Evolutionary conservation across 352 stramenopile species (phyloP), one percentile per base, ranked within the genome.

Genomic region (Globisporangium viniferum): DNA sequence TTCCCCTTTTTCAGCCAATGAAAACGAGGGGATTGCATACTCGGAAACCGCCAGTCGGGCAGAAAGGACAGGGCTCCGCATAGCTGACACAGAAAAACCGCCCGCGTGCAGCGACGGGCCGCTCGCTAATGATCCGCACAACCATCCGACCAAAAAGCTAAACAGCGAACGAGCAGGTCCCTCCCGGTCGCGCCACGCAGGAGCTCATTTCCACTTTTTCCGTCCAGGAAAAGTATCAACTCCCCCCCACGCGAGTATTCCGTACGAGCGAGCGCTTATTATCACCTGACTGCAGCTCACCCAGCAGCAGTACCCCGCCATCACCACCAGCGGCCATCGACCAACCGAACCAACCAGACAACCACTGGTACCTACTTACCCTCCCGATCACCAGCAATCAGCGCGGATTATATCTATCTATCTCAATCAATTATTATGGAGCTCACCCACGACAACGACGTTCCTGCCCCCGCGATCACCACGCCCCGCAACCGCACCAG

Each of bases 191-290:
- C 39, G 6, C 27, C 29, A 53, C 22, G 5, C 41, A 61, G 36
- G 14, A 67, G 57, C 48, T 73, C 68, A 73, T 66, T 73, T 70
- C 44, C 68, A 73, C 68, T 73, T 73, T 73, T 70, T 67, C 68
- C 64, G 33, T 67, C 27, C 24, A 33, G 44, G 67, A 53, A 62
- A 73, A 73, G 68, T 73, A 73, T 59, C 63, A 39, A 56, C 56
- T 62, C 54, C 48, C 54, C 54, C 56, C 2, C 44, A 59, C n/a
- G 31, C 22, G 56, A 69, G 64, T 69, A 69, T 53, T 29, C 39
- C 24, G 3, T 15, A 31, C 48, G 39, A 39, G 22, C 36, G 29
- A 24, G 24, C 35, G 35, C 18, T 63, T 22, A 5, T 36, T 27
- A 5, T 36, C 27, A 59, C 14, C 5, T 33, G 33, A 44, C 31